Evolutionary conservation across 495 filamentous ascomycete genomes (phyloP), one percentile per base, ranked within the genome.

Genomic region (Podospora comata): DNA sequence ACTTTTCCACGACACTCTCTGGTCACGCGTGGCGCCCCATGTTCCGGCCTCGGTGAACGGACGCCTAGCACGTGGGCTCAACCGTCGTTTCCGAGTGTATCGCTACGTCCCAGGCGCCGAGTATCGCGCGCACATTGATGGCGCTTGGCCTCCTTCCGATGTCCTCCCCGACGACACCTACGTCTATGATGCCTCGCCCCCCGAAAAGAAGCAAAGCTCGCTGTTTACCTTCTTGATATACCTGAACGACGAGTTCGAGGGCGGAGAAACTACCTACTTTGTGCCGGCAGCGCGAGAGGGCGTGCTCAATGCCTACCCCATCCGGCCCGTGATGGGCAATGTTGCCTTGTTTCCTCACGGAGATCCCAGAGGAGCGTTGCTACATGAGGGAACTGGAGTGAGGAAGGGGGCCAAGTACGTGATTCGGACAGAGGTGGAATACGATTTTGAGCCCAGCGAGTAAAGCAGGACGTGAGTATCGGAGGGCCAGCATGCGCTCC

Each of bases 221-320:
- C 68, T 83, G 19, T 83, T 83, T 30, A 84, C 82, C 3, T 83
- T 84, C 71, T 69, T 85, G n/a, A 78, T 85, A 4, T 85, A 85
- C 64, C 68, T 85, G 27, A 85, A 84, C 59, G 82, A 85, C 60
- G 82, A 85, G 63, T 85, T 85, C 60, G 78, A 82, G 66, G 81
- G 75, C 27, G 82, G 82, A 39, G 82, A 85, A 69, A 85, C 82
- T 0, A 85, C 81, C 3, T 85, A 81, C 70, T 85, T 85, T 72
- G 39, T 83, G 3, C 82, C 82, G 4, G 76, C 76, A 32, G 75
- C 73, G 13, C 70, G 72, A 48, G 82, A 85, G 65, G 82, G 82
- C 4, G 72, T 61, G 20, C 72, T 85, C 70, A 83, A 84, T 74
- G 82, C 82, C 26, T 80, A 83, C 65, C 74, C 79, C 0, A 79